Base-by-base conservation (phyloP, 202 grass and related monocot genomes). In the Zoysia matrella region DNA sequence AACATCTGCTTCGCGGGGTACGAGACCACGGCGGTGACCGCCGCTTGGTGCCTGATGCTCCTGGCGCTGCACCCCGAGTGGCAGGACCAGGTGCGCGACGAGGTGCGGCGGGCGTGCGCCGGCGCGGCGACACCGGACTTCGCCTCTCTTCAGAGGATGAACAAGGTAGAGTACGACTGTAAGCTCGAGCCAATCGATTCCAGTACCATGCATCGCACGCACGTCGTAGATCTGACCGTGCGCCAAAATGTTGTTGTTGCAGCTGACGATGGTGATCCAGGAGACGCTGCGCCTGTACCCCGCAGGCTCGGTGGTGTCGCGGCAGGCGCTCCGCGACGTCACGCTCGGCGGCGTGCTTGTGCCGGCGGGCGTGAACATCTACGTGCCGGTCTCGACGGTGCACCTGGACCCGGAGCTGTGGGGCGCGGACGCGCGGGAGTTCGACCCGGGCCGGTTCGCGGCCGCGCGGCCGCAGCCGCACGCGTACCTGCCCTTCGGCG, bases 251-350 rank as follows among this genome's bases (percentile, higher is more conserved):
- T 22, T 22, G 22, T 22, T 22, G 22, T 22, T 1, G 84, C 47
- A 97, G 92, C 85, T 98, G 60, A 89, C 95, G 53, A 98, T 95
- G 95, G 90, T 98, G 76, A 98, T 98, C 84, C 92, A 98, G 82
- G 95, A 98, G 86, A 91, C 95, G 6, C 79, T 98, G 55, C 88
- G 95, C 48, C 81, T 98, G 55, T 98, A 98, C 85, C 95, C 95
- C 1, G 84, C 87, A 0, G 95, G 95, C 11, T 79, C 92, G 1
- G 90, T 89, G 9, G 86, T 98, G 77, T 93, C 90, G 2, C 84
- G 95, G 52, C 92, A 93, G 74, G 69, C 88, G 43, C 92, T 93
- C 5, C 84, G 81, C 43, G 95, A 91, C 65, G 63, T 95, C 10
- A 77, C 51, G 7, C 73, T 95, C 16, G 92, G 95, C 58, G 88